phyloP scores from a whole-genome alignment of 176 grass and related monocot species.

The Zea mays region DNA sequence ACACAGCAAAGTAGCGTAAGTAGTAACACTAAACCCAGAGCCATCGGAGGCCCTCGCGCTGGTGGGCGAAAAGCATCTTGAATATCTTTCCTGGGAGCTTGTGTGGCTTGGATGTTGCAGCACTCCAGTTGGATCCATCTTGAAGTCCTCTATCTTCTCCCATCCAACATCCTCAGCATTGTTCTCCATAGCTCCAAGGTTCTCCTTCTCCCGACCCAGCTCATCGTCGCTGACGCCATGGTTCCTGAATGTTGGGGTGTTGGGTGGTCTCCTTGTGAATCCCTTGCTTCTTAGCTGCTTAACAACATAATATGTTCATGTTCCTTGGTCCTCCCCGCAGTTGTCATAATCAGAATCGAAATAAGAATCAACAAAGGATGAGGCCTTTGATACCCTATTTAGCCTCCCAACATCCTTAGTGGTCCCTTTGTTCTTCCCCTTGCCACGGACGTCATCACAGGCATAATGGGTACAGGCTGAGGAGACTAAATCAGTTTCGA shows the following conservation, averaged over 20 bases:
- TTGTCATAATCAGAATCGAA: neutral
- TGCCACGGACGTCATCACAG: too few relatives aligned
- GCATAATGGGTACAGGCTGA: too few relatives aligned
- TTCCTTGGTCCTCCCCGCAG: neutral
- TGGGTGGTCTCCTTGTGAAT: too few relatives aligned
- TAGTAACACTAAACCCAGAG: slow-evolving; percentile 49
- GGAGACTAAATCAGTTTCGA: too few relatives aligned
- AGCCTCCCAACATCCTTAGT: too few relatives aligned
- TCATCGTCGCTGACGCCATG: slow-evolving; percentile 25
- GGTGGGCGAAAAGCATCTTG: slow-evolving; percentile 67
- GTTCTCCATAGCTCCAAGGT: slow-evolving; percentile 8
- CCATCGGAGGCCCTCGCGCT: slow-evolving; percentile 74
- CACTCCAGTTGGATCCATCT: slow-evolving; percentile 46
- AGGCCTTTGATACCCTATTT: too few relatives aligned
- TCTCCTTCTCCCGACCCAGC: slow-evolving; percentile 34
- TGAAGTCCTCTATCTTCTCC: slow-evolving; percentile 50
- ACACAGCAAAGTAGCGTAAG: neutral
- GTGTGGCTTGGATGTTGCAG: slow-evolving; percentile 41
- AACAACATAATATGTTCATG: neutral
- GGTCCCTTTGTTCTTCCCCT: too few relatives aligned
- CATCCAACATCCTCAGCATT: slow-evolving; percentile 42
- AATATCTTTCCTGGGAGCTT: slow-evolving; percentile 54
- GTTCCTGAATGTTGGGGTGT: slow-evolving; percentile 13
- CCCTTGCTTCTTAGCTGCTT: slow-evolving; percentile 9
- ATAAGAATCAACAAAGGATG: too few relatives aligned